Evolutionary conservation across 2,329 filamentous ascomycete genomes (phyloP), one percentile per base, ranked within the genome.

Genomic region (Pseudocercospora fijiensis): DNA sequence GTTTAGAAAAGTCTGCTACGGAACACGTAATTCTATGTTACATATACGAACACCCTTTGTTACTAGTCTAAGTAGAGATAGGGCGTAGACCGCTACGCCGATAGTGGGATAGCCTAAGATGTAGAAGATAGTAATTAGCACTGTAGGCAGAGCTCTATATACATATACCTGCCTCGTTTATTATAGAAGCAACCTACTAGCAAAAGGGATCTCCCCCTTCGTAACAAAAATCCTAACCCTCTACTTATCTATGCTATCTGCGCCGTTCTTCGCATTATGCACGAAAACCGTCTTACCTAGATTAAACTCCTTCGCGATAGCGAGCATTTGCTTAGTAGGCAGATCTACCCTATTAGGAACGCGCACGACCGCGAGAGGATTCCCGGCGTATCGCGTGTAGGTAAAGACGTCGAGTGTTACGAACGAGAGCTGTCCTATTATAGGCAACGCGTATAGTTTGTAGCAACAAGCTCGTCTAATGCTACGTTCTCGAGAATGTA

Each of bases 231-330:
- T 86, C 70, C 85, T 81, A 57, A 86, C 75, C 2, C 71, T 75
- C 80, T 79, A 82, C 60, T 73, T 69, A 5, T 69, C 66, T 0
- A 69, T 28, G 0, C 63, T 64, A 51, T 73, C 61, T 9, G 37
- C 28, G 1, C 64, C 57, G 1, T 63, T 64, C 30, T 60, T 67
- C 57, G 45, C 28, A 57, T 72, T 76, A 67, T 85, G 79, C 18
- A 86, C 72, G 66, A 87, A 85, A 24, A 85, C 82, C 0, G 82
- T 85, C 67, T 87, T 85, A 0, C 83, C 85, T 41, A 84, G 76
- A 67, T 86, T 86, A 77, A 86, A 86, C 67, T 86, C 85, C 30
- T 76, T 74, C 4, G 84, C 83, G 61, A 87, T 81, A 51, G 70
- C 72, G 70, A 85, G 84, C 70, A 86, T 84, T 65, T 82, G 78